Evolutionary conservation across 164 flowering plant genomes (phyloP).

Genomic region (Aristolochia fimbriata): DNA sequence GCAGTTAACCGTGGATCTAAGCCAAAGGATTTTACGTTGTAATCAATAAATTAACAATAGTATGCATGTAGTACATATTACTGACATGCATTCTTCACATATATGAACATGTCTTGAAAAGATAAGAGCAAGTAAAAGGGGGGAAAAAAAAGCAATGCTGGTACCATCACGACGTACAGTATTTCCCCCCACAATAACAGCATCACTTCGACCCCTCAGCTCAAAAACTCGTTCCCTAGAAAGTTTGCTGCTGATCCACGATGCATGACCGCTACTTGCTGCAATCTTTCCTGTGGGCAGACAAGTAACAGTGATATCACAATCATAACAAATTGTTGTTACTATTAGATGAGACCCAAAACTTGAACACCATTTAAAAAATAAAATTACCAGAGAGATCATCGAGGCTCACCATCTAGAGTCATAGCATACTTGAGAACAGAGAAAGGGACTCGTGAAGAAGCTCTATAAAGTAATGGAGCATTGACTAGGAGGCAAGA

Average conservation of each 20-base stretch:
- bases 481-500: conserved; percentile 81
- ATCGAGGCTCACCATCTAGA: conserved; percentile 64
- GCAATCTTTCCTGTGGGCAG: conserved; percentile 78
- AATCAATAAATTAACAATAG: neutral
- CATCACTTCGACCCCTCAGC: conserved; percentile 90
- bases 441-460: conserved; percentile 79
- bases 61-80: neutral
- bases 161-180: conserved; percentile 89
- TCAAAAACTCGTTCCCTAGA: conserved; percentile 79
- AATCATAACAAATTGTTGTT: neutral
- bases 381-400: too few species aligned
- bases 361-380: neutral
- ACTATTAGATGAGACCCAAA: neutral
- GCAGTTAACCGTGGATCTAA: conserved; percentile 90
- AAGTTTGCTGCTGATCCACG: conserved; percentile 85
- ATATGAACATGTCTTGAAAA: too few species aligned
- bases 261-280: conserved; percentile 86
- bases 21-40: conserved; percentile 1
- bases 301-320: neutral
- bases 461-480: conserved; percentile 83
- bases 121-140: too few species aligned
- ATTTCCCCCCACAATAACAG: conserved; percentile 91
- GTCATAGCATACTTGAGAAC: conserved; percentile 98
- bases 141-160: neutral
- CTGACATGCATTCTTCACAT: neutral